phyloP scores from a whole-genome alignment of 345 rosid genomes.

The Hibiscus syriacus region DNA sequence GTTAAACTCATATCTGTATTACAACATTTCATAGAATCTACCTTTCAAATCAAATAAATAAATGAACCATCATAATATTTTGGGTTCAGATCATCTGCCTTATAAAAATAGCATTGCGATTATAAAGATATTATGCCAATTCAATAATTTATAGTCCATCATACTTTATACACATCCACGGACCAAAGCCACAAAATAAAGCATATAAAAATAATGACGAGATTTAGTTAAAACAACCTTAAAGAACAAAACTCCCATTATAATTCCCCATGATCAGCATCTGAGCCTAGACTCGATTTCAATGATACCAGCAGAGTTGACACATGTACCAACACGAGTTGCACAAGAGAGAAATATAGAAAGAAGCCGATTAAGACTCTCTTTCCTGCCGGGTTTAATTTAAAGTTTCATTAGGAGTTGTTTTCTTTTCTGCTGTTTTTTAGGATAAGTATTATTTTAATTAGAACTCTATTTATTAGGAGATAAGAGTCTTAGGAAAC shows the following conservation, averaged over 20 bases:
- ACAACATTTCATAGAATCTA: neutral
- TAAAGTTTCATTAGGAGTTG: too few relatives aligned
- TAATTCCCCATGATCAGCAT: neutral
- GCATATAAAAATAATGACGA: neutral
- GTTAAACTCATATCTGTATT: neutral
- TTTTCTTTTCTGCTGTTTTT: too few relatives aligned
- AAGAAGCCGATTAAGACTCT: too few relatives aligned
- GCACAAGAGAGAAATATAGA: neutral
- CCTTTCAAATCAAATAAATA: neutral
- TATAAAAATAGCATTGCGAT: neutral
- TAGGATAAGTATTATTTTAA: too few relatives aligned
- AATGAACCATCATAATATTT: neutral
- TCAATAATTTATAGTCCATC: neutral
- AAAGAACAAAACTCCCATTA: neutral
- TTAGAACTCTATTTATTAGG: too few relatives aligned
- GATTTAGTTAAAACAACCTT: neutral
- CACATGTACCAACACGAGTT: neutral
- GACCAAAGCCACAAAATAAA: too few relatives aligned
- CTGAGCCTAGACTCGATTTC: neutral
- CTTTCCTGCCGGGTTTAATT: too few relatives aligned
- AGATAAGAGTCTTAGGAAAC: too few relatives aligned
- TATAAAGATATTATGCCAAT: neutral
- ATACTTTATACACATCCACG: neutral
- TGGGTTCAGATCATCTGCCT: neutral
- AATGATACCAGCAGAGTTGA: neutral